phyloP scores from a whole-genome alignment of 1,284 basidiomycete genomes.

The Ustilago bromivora region DNA sequence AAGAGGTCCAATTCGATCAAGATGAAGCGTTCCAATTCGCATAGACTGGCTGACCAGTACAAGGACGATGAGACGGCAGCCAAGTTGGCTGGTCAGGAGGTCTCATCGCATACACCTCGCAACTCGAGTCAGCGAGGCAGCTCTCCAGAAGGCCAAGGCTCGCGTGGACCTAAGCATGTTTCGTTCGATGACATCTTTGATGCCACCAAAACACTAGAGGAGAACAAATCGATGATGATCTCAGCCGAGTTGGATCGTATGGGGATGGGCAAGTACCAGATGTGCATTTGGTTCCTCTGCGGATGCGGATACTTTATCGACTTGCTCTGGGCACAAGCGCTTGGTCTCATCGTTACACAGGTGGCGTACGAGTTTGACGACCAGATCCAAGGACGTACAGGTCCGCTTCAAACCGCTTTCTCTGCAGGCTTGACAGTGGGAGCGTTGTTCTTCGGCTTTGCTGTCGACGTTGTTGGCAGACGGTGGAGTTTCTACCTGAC shows the following conservation, averaged over 20 bases:
- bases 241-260: constrained; percentile 58
- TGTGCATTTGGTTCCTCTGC: constrained; percentile 62
- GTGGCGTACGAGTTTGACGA: constrained; percentile 52
- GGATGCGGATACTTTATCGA: constrained; percentile 66
- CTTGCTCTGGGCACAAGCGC: constrained; percentile 64
- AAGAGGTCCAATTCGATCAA: constrained; percentile 41
- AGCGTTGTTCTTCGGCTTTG: constrained; percentile 64
- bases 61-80: constrained; percentile 25
- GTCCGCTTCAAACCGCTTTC: constrained; percentile 56
- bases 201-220: constrained; percentile 47
- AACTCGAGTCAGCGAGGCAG: not conserved
- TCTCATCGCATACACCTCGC: not conserved
- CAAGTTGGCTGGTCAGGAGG: constrained; percentile 11
- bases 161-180: constrained; percentile 16
- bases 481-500: constrained; percentile 64
- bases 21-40: constrained; percentile 39
- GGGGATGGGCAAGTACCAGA: constrained; percentile 61
- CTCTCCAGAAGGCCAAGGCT: constrained; percentile 4
- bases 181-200: constrained; percentile 54
- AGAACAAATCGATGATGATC: constrained; percentile 61
- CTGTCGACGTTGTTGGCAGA: constrained; percentile 62
- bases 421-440: constrained; percentile 62
- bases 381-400: constrained; percentile 44
- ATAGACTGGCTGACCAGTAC: constrained; percentile 13
- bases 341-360: constrained; percentile 57